Conservation (phyloP, 768 basidiomycete species). For the Psilocybe tampanensis region DNA sequence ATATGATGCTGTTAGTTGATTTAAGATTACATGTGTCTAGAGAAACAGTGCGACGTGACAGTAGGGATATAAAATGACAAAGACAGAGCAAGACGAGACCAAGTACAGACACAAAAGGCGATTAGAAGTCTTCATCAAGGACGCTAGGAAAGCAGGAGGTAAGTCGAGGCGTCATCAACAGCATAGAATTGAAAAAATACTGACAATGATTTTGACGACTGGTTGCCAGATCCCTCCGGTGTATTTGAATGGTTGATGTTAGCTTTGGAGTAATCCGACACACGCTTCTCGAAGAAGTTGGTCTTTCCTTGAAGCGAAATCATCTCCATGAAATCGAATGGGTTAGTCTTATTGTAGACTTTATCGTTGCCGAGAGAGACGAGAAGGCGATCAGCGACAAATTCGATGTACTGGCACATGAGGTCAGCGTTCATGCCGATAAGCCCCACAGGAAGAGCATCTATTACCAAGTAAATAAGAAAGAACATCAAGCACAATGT, state of each 20-base stretch:
- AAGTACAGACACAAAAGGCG: neutral
- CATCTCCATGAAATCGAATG: slow-evolving; percentile 95
- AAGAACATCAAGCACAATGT: slow-evolving; percentile 32
- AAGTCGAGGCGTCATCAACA: neutral
- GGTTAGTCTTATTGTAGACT: slow-evolving; percentile 79
- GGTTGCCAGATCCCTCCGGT: slow-evolving; percentile 21
- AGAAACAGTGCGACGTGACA: slow-evolving; percentile 14
- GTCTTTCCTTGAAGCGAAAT: slow-evolving; percentile 97
- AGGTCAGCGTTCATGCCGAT: slow-evolving; percentile 93
- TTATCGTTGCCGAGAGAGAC: slow-evolving; percentile 90
- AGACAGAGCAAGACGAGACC: slow-evolving; percentile 7
- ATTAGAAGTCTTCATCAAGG: slow-evolving; percentile 38
- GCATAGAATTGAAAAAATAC: slow-evolving; percentile 14
- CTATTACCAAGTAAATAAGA: slow-evolving; percentile 46
- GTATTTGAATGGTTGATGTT: slow-evolving; percentile 51
- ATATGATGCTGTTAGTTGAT: slow-evolving; percentile 15
- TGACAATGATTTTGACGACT: slow-evolving; percentile 34
- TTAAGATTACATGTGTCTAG: slow-evolving; percentile 16
- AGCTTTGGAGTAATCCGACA: slow-evolving; percentile 82
- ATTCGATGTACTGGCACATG: slow-evolving; percentile 94
- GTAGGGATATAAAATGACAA: slow-evolving; percentile 16
- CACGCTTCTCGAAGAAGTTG: slow-evolving; percentile 97
- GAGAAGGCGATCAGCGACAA: slow-evolving; percentile 89
- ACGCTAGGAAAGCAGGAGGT: slow-evolving; percentile 22
- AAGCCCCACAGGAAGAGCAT: slow-evolving; percentile 84